phyloP scores from a whole-genome alignment of 1,139 yeast genomes.

The Saccharomyces hybrid region DNA sequence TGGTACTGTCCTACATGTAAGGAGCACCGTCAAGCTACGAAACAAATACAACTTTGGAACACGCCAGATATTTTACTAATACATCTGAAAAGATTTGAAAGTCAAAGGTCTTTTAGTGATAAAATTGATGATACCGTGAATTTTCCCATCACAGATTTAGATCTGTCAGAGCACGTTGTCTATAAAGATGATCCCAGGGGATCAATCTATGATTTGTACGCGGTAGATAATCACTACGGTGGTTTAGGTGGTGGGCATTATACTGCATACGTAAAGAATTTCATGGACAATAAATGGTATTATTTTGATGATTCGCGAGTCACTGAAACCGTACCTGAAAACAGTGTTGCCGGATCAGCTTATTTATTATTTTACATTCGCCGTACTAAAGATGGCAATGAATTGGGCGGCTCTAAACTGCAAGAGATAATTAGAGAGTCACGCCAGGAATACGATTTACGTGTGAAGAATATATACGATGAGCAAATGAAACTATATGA shows the following conservation, averaged over 20 bases:
- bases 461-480: conserved; percentile 14
- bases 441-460: conserved; percentile 27
- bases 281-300: conserved; percentile 75
- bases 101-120: conserved; percentile 78
- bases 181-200: conserved; percentile 35
- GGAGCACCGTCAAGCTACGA: conserved; percentile 85
- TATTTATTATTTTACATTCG: conserved; percentile 78
- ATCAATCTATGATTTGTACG: conserved; percentile 69
- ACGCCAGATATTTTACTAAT: conserved; percentile 85
- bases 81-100: conserved; percentile 85
- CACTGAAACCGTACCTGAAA: conserved; percentile 49
- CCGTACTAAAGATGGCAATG: conserved; percentile 27
- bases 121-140: conserved; percentile 80
- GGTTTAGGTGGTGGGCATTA: conserved; percentile 98
- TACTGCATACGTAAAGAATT: conserved; percentile 81
- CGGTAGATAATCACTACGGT: conserved; percentile 93
- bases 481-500: conserved; percentile 20
- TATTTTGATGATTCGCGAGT: conserved; percentile 86
- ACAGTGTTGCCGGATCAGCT: conserved; percentile 73
- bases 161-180: conserved; percentile 53
- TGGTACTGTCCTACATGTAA: conserved; percentile 94
- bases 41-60: conserved; percentile 84
- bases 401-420: conserved; percentile 30
- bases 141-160: conserved; percentile 81
- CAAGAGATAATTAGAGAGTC: conserved; percentile 29